These are phyloP conservation scores for Coleophoma cylindrospora DNA, from an alignment of 2,329 filamentous ascomycete species.

Conservation along the genomic window DNA sequence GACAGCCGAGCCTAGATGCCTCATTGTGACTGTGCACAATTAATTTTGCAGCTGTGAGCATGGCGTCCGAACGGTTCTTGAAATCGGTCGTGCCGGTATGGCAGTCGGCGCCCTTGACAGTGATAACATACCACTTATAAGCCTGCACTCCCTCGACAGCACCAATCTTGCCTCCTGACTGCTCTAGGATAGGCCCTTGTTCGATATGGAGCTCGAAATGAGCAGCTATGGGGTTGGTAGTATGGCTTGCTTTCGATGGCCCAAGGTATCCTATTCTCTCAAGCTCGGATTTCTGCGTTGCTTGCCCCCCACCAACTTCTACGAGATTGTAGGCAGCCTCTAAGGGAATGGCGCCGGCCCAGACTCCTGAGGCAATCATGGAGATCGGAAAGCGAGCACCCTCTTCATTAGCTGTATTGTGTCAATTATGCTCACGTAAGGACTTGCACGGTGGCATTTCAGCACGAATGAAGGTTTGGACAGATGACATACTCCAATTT, in stretches of 20 bases:
- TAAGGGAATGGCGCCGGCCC: slow-evolving; percentile 63
- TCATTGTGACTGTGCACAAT: slow-evolving; percentile 61
- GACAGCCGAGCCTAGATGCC: slow-evolving; percentile 51
- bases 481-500: slow-evolving; percentile 54
- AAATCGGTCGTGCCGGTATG: slow-evolving; percentile 75
- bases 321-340: slow-evolving; percentile 55
- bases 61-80: slow-evolving; percentile 58
- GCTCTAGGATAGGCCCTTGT: slow-evolving; percentile 72
- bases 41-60: slow-evolving; percentile 62
- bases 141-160: slow-evolving; percentile 70
- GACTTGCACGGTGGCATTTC: background rate
- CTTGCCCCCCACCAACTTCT: slow-evolving; percentile 55
- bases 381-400: slow-evolving; percentile 74
- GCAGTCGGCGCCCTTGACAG: slow-evolving; percentile 60
- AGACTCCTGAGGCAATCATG: slow-evolving; percentile 72
- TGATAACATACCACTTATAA: slow-evolving; percentile 69
- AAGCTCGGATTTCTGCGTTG: slow-evolving; percentile 64
- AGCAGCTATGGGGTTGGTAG: slow-evolving; percentile 61
- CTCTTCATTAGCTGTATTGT: slow-evolving; percentile 56
- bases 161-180: slow-evolving; percentile 56
- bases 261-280: slow-evolving; percentile 70
- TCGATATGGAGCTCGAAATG: slow-evolving; percentile 86
- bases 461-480: too few species aligned
- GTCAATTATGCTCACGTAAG: slow-evolving; percentile 41
- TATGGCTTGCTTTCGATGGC: slow-evolving; percentile 46